Conservation (phyloP, 148 eudicot species). For the Linanthus parryae region DNA sequence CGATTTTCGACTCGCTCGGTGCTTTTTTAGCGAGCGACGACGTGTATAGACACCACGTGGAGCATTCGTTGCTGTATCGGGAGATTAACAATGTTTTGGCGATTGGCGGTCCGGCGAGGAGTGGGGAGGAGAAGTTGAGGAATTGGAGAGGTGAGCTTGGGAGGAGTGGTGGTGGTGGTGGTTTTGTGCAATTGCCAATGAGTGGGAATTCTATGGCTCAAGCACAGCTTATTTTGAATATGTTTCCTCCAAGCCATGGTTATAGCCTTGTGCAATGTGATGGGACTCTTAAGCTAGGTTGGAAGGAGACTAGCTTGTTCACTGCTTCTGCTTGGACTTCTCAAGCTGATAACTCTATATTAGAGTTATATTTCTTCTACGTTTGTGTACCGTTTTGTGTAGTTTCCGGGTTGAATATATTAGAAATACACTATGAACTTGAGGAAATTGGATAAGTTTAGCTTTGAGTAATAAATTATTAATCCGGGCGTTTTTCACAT, state of each 20-base stretch:
- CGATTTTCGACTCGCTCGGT: constrained; percentile 42
- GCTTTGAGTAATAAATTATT: no score
- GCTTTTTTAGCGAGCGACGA: constrained; percentile 27
- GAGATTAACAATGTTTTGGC: constrained; percentile 46
- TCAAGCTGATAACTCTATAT: constrained; percentile 15
- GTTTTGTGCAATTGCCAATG: constrained; percentile 38
- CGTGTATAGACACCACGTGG: constrained; percentile 21
- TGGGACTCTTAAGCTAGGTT: constrained; percentile 43
- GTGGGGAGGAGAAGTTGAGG: constrained; percentile 44
- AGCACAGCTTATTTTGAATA: constrained; percentile 42
- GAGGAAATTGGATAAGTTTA: no score
- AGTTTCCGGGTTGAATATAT: no score
- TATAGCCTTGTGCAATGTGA: constrained; percentile 46
- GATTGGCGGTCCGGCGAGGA: constrained; percentile 43
- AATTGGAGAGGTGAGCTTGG: constrained; percentile 36
- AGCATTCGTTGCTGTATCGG: constrained; percentile 26
- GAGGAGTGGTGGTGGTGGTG: constrained; percentile 21
- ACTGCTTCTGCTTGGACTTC: constrained; percentile 52
- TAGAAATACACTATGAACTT: no score
- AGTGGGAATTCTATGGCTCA: constrained; percentile 47
- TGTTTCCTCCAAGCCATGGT: constrained; percentile 32
- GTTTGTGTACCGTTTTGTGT: no score
- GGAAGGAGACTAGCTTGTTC: constrained; percentile 47
- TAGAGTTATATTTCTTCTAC: no score
- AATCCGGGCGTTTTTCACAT: no score